These are phyloP conservation scores for Ensete glaucum DNA, from an alignment of 176 grass and related monocot species.

Conservation along the genomic window DNA sequence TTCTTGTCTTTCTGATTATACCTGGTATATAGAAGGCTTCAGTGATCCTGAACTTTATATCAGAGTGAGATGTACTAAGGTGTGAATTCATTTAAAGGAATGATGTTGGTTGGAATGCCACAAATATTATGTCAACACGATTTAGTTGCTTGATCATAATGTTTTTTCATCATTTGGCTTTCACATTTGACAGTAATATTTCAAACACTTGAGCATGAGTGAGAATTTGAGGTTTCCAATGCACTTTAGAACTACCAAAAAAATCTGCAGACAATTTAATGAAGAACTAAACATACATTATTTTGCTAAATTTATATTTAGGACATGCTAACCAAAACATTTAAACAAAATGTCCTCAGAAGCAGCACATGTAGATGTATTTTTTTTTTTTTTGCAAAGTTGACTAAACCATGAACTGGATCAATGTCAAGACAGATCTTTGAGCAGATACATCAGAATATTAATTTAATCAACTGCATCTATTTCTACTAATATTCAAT, in stretches of 20 bases:
- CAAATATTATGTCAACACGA: not conserved
- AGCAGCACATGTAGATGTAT: not conserved
- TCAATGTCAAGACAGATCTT: not conserved
- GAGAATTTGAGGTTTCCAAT: not conserved
- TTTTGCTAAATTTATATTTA: not conserved
- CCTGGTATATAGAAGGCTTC: constrained; percentile 15
- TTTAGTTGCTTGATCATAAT: not conserved
- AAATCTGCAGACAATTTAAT: not conserved
- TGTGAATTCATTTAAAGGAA: not conserved
- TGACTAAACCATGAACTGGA: no score
- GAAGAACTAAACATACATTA: not conserved
- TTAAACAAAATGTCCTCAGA: not conserved
- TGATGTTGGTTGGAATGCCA: not conserved
- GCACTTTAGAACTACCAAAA: not conserved
- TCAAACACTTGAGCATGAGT: not conserved
- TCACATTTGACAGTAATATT: not conserved
- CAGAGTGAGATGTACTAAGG: not conserved
- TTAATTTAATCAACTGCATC: not conserved
- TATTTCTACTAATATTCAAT: not conserved
- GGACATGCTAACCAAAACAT: not conserved
- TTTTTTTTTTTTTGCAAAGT: no score
- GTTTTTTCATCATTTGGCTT: not conserved
- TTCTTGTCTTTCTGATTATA: constrained; percentile 33
- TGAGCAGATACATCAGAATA: not conserved
- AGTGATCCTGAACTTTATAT: not conserved